Conservation (phyloP, 805 yeast genomes). For the Komagataella ulmi region DNA sequence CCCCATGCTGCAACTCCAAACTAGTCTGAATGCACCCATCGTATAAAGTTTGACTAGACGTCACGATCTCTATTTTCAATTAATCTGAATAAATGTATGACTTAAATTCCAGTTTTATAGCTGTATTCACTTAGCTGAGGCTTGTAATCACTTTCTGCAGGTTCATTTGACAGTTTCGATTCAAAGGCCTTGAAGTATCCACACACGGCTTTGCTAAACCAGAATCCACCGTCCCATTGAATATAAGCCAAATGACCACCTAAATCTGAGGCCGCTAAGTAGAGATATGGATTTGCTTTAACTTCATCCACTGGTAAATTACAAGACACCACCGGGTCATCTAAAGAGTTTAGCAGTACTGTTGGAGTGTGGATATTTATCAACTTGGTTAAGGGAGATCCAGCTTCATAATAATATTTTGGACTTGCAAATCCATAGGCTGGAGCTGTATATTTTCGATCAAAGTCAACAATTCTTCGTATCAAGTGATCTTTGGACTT, state of each 20-base stretch:
- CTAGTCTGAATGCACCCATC: not conserved
- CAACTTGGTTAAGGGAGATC: slow-evolving; percentile 46
- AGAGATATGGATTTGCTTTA: slow-evolving; percentile 40
- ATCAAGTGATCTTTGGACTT: slow-evolving; percentile 20
- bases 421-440: slow-evolving; percentile 52
- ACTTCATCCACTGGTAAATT: slow-evolving; percentile 39
- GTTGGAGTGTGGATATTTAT: slow-evolving; percentile 47
- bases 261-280: slow-evolving; percentile 41
- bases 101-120: not conserved
- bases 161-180: not conserved
- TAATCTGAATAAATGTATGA: not conserved
- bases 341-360: slow-evolving; percentile 43
- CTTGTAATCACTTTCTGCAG: not conserved
- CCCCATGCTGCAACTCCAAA: slow-evolving; percentile 22
- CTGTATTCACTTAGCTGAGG: not conserved
- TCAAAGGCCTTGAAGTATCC: slow-evolving; percentile 26
- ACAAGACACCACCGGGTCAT: slow-evolving; percentile 54
- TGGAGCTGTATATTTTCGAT: slow-evolving; percentile 45
- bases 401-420: slow-evolving; percentile 49
- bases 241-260: slow-evolving; percentile 63
- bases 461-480: slow-evolving; percentile 40
- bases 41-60: not conserved
- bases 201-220: slow-evolving; percentile 31
- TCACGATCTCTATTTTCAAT: not conserved
- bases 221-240: slow-evolving; percentile 27